Conservation (phyloP, 108 stramenopile species). For the Pseudonitzschia pungens region DNA sequence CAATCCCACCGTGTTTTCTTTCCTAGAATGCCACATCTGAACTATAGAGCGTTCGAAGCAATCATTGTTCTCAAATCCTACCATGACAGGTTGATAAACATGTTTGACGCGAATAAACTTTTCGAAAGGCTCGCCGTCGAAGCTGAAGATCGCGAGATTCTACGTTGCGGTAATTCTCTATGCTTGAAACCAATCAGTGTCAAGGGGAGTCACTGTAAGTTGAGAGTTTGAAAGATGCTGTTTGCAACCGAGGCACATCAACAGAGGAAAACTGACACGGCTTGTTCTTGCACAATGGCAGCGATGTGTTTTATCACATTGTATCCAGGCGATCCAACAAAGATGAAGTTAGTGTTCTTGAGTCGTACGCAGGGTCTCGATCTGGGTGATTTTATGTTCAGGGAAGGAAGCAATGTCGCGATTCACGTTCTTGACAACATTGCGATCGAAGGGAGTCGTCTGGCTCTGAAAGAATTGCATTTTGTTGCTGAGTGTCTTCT, state of each 20-base stretch:
- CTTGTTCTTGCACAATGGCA: neutral
- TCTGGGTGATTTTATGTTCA: constrained; percentile 45
- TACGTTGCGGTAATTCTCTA: constrained; percentile 29
- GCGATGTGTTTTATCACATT: constrained; percentile 36
- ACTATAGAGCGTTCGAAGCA: constrained; percentile 38
- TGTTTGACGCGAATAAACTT: constrained; percentile 27
- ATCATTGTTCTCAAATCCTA: constrained; percentile 30
- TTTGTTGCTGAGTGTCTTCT: constrained; percentile 28
- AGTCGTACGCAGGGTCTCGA: constrained; percentile 42
- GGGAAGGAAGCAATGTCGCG: constrained; percentile 39
- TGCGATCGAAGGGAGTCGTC: constrained; percentile 29
- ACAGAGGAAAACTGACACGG: constrained; percentile 2
- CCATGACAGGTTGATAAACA: constrained; percentile 32
- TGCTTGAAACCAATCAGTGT: constrained; percentile 35
- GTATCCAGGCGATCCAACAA: constrained; percentile 10
- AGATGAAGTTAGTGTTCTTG: constrained; percentile 36
- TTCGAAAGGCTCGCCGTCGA: constrained; percentile 30
- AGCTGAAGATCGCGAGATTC: constrained; percentile 29
- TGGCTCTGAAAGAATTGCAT: constrained; percentile 29
- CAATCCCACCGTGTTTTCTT: neutral
- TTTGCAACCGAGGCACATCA: neutral
- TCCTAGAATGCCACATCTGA: constrained; percentile 30
- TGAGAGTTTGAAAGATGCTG: neutral
- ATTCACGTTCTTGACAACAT: constrained; percentile 45
- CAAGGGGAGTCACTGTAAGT: constrained; percentile 43